Evolutionary conservation across 225 moss, liverwort and hornwort species (phyloP).

Genomic region (Rhytidiadelphus loreus): DNA sequence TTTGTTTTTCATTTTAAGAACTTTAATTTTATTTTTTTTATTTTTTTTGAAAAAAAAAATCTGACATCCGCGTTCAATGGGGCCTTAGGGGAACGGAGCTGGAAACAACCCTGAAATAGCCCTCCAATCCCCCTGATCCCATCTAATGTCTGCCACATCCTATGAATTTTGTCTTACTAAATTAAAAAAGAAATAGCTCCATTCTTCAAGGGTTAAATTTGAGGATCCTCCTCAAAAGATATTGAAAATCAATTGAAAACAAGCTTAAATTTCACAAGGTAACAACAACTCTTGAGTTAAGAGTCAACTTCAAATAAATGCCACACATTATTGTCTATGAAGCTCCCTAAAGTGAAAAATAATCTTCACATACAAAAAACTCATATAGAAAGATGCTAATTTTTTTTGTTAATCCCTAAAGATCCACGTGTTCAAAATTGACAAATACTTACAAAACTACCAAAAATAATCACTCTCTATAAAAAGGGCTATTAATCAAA

Average conservation of each 20-base stretch:
- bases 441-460: accelerated
- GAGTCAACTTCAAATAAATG: background rate
- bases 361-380: background rate
- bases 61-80: too few relatives aligned
- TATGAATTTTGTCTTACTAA: background rate
- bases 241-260: background rate
- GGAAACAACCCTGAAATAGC: too few relatives aligned
- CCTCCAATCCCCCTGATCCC: too few relatives aligned
- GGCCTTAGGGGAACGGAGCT: too few relatives aligned
- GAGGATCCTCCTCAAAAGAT: background rate
- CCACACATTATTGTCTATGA: background rate
- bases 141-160: accelerated
- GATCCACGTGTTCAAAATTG: background rate
- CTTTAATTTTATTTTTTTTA: too few relatives aligned
- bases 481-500: background rate
- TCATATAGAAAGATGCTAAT: background rate
- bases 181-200: background rate
- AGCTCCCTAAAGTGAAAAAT: accelerated
- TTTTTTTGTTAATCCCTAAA: too few relatives aligned
- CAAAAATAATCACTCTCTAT: background rate
- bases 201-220: background rate
- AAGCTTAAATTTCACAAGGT: background rate
- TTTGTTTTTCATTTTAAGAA: too few relatives aligned
- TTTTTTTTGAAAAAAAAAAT: too few relatives aligned
- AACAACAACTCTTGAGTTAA: background rate